Base-by-base conservation (phyloP, 192 early-diverging fungal species). In the Coemansia sp. region DNA sequence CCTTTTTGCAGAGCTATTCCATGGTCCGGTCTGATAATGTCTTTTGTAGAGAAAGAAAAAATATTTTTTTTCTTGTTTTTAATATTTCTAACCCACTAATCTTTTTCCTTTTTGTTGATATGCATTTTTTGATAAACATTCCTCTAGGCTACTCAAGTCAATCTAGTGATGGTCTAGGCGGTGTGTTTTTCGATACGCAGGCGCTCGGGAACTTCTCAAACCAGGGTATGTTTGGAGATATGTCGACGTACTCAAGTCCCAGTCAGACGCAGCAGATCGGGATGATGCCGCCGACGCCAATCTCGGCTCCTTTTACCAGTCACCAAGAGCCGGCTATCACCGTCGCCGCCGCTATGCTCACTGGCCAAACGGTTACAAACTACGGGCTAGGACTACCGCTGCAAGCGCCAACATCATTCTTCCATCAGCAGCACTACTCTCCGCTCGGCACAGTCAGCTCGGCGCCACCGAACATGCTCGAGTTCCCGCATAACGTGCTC, bases 401-500 rank as follows among this genome's bases (percentile, higher is more conserved):
- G 72, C 38, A 62, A 40, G 7, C 65, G 11, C 13, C 62, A 1
- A 55, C 49, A 10, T 20, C 72, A 5, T 34, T 74, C 15, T 41
- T 20, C 29, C 57, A 62, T 8, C 50, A 34, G 50, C 2, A 47
- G 9, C 38, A 47, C 49, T 18, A 52, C 49, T 52, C 49, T 7
- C 20, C 65, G 27, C 20, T 78, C 50, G 62, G 60, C 9, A 61
- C 71, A 0, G 46, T 71, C 39, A 79, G 47, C 65, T 83, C 81
- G 33, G 81, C 81, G 11, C 81, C 81, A 20, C 43, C 81, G 1
- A 68, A 83, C 57, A 68, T 83, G 57, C 64, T 83, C 13, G 81
- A 83, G 73, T 83, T 83, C 18, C 47, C 81, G 0, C 61, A 58
- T 1, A 68, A 83, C 27, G 31, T 71, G 0, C 72, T 83, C 9